Percentiles rank a stretch among this genome's conserved stretches.
These are phyloP conservation scores for Arthrobotrys megalospora DNA, from an alignment of 2,329 filamentous ascomycete species.

Conservation along the genomic window DNA sequence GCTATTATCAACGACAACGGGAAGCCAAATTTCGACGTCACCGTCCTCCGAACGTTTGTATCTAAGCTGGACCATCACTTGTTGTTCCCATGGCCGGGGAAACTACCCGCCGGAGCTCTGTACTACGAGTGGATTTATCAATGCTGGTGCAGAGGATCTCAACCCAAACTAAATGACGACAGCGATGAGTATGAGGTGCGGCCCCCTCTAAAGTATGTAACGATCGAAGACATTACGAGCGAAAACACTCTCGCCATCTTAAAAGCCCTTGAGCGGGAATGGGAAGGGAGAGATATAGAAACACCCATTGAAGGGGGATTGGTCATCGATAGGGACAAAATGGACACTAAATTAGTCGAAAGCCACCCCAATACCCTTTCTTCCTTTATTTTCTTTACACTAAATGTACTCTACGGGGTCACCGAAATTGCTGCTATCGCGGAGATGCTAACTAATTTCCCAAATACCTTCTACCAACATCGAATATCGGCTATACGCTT, in stretches of 20 bases:
- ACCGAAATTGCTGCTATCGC: neutral
- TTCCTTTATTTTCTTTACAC: neutral
- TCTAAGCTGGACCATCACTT: neutral
- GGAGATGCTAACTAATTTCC: neutral
- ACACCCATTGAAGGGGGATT: neutral
- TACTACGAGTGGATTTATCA: conserved; percentile 3
- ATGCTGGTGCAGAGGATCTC: neutral
- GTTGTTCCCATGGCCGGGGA: conserved; percentile 3
- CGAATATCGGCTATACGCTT: neutral
- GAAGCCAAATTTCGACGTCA: neutral
- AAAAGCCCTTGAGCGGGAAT: neutral
- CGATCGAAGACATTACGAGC: neutral
- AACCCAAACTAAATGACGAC: neutral
- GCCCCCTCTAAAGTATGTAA: neutral
- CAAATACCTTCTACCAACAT: neutral
- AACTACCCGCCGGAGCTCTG: neutral
- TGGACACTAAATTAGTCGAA: neutral
- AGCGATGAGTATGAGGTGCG: neutral
- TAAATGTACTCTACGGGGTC: neutral
- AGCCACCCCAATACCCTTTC: neutral
- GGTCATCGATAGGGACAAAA: neutral
- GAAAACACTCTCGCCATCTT: neutral
- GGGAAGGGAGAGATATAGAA: neutral
- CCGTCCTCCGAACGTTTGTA: neutral
- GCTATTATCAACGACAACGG: neutral